Percentiles rank a stretch among this genome's conserved stretches.
These are phyloP conservation scores for Lolium perenne DNA, from an alignment of 176 grass and related monocot genomes.

Conservation along the genomic window DNA sequence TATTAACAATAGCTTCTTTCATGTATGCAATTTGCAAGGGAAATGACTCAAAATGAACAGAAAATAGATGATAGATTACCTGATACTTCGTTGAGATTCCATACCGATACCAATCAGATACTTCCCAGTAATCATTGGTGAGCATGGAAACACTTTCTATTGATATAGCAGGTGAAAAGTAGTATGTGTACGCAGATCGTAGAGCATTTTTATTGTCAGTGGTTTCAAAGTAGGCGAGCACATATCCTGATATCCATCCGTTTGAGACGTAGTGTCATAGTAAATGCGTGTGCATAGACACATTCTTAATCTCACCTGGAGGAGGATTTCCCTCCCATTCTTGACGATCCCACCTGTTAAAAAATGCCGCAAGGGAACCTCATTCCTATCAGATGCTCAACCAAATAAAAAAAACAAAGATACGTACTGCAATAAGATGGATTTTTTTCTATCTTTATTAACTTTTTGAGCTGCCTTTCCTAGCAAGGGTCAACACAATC, in stretches of 20 bases:
- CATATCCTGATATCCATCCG: neutral
- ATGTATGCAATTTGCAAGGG: too few relatives aligned
- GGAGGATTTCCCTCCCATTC: constrained; percentile 85
- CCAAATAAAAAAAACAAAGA: constrained; percentile 22
- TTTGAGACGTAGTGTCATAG: constrained; percentile 1
- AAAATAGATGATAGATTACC: constrained; percentile 8
- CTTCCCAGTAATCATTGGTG: neutral
- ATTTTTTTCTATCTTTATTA: too few relatives aligned
- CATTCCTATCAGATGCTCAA: constrained; percentile 2
- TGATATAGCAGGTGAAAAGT: too few relatives aligned
- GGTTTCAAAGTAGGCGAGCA: neutral
- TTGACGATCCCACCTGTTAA: constrained; percentile 59
- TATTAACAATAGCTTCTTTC: too few relatives aligned
- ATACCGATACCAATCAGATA: neutral
- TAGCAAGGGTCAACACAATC: too few relatives aligned
- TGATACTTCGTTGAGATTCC: neutral
- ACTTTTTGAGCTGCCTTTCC: too few relatives aligned
- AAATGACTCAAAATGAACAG: constrained; percentile 1
- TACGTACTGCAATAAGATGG: too few relatives aligned
- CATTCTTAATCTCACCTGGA: constrained; percentile 76
- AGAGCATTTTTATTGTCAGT: neutral
- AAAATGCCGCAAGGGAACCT: neutral
- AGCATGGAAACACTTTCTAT: neutral
- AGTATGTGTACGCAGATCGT: neutral
- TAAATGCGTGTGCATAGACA: neutral